Base-by-base conservation (phyloP, 2,329 filamentous ascomycete genomes). In the Pyrenochaeta sp. region DNA sequence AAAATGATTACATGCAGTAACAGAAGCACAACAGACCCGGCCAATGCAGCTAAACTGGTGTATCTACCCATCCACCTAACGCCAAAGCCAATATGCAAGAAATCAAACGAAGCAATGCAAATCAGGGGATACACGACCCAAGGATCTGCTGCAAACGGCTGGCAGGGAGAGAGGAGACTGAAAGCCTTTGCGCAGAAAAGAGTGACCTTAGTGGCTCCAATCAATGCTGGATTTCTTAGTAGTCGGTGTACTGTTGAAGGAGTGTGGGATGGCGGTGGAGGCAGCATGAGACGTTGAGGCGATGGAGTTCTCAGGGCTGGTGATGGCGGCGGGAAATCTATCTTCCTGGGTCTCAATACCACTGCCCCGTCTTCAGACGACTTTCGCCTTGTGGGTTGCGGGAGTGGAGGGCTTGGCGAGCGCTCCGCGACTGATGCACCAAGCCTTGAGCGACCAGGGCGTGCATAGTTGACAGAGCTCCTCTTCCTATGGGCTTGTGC, bases 171-270 rank as follows among this genome's bases (percentile, higher is more conserved):
- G 2, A 84, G 81, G 9, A 95, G 75, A 0, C 86, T 85, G 11
- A 83, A 76, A 7, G 92, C 76, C 73, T 96, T 97, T 44, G 83
- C 61, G 5, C 89, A 71, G 64, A 96, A 93, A 1, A 93, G 63
- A 1, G 74, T 64, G 2, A 91, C 75, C 42, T 88, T 87, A 17
- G 83, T 59, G 4, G 78, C 47, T 43, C 56, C 55, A 23, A 67
- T 55, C 9, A 69, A 61, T 5, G 57, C 60, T 75, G 72, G 72
- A 74, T 66, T 58, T 67, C 58, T 60, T 58, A 41, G 63, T 33
- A 50, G 32, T 17, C 29, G 69, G 23, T 56, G 29, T 12, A 68
- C 7, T 51, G n/a, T 49, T 52, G 4, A 29, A 40, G 10, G 36
- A 17, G 12, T 30, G 48, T 3, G 49, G 33, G 64, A 52, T n/a